Base-by-base conservation (phyloP, 106 monocot species). In the Allium sativum region DNA sequence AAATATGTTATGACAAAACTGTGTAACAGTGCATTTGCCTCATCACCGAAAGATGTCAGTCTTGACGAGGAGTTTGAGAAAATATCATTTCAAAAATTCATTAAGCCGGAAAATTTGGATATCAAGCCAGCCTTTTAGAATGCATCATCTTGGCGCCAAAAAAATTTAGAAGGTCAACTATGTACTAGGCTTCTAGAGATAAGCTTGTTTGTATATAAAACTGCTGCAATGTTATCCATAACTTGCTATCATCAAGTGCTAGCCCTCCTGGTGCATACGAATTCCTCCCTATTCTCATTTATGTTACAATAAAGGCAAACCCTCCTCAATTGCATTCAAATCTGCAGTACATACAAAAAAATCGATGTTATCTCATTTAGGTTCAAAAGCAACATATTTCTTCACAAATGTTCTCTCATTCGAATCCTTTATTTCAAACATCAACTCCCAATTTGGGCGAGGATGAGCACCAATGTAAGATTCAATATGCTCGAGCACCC, bases 1-100 rank as follows among this genome's bases (percentile, higher is more conserved):
- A 93, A 93, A 53, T 93, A 93, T 77, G 79, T 93, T 47, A 93
- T 93, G 93, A 93, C 88, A 77, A 93, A 93, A 70, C 69, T 93
- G 65, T 88, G 68, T 53, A 93, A 73, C 66, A 77, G 82, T 46
- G 81, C 73, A 75, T 93, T 93, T 84, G 88, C 88, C 65, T 81
- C 88, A 15, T 43, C 80, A 62, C 85, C 88, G 50, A 88, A 93
- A 79, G 93, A 93, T 72, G 79, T 70, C 52, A 93, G 79, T 56
- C 81, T 53, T 55, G 88, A 93, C 66, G 93, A 88, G 21, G 83
- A 88, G 42, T 79, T 52, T 79, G 84, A 85, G 69, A 93, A 93
- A 70, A 93, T 93, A 52, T 50, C 84, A 68, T 17, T 93, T 42
- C 88, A 93, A 55, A 82, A 88, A 45, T 93, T 93, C 51, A 69